Percentiles rank a stretch among this genome's conserved stretches.
These are phyloP conservation scores for Boletus subparvulus DNA, from an alignment of 768 basidiomycete species.

Conservation along the genomic window DNA sequence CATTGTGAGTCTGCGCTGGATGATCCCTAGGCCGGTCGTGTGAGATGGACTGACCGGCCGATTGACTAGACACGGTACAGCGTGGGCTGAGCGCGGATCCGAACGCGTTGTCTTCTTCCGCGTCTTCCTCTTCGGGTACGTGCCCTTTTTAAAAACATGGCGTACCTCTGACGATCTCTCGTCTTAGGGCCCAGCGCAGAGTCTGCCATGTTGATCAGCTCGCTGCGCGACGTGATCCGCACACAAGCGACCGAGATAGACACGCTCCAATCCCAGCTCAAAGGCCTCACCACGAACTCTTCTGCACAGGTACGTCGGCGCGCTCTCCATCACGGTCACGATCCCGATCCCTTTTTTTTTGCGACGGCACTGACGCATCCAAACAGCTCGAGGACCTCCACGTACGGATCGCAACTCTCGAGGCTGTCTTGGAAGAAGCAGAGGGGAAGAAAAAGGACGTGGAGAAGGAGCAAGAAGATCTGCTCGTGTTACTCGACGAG, in stretches of 20 bases:
- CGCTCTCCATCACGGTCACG: no score
- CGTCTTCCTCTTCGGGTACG: slow-evolving; percentile 53
- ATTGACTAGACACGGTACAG: slow-evolving; percentile 65
- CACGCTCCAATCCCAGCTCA: slow-evolving; percentile 58
- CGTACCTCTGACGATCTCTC: neutral
- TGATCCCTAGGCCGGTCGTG: neutral
- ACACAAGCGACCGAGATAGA: slow-evolving; percentile 83
- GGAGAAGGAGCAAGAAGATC: slow-evolving; percentile 96
- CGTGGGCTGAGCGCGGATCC: slow-evolving; percentile 71
- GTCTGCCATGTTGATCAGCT: slow-evolving; percentile 75
- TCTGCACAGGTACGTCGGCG: slow-evolving; percentile 37
- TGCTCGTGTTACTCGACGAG: slow-evolving; percentile 92
- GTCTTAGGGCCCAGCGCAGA: slow-evolving; percentile 66
- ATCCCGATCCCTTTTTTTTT: no score
- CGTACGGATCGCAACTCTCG: slow-evolving; percentile 46
- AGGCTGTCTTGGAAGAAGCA: slow-evolving; percentile 47
- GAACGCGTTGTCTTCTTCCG: slow-evolving; percentile 54
- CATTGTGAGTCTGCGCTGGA: slow-evolving; percentile 62
- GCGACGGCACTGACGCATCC: neutral
- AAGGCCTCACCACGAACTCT: slow-evolving; percentile 36
- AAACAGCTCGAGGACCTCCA: slow-evolving; percentile 46
- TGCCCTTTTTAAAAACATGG: neutral
- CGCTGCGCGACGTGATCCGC: slow-evolving; percentile 79
- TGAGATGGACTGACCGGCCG: neutral
- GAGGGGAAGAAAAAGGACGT: slow-evolving; percentile 74